These are phyloP conservation scores for Diaporthe citrichinensis DNA, from an alignment of 2,329 filamentous ascomycete genomes.

Conservation along the genomic window DNA sequence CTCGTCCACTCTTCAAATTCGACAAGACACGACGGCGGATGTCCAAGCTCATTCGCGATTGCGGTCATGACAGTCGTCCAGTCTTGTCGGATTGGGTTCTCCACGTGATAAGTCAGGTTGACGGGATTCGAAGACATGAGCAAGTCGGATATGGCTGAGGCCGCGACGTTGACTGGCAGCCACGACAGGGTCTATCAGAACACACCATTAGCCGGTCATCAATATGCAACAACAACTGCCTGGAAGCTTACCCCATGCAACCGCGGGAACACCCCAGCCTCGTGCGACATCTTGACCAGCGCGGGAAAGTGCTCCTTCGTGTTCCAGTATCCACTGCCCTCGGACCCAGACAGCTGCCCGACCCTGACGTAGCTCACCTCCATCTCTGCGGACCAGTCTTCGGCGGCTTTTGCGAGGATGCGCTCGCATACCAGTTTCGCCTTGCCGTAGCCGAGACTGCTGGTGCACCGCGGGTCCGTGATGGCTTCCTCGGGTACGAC, in stretches of 20 bases:
- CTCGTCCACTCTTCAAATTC: background rate
- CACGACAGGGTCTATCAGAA: background rate
- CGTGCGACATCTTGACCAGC: background rate
- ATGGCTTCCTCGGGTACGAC: background rate
- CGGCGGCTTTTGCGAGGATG: background rate
- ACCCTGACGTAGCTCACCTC: constrained; percentile 12
- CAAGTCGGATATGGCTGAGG: background rate
- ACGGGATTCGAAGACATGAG: background rate
- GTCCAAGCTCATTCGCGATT: background rate
- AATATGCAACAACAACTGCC: background rate
- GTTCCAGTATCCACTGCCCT: constrained; percentile 6
- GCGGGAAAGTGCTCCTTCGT: constrained; percentile 6
- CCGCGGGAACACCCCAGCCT: background rate
- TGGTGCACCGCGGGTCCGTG: background rate
- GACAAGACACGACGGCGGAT: background rate
- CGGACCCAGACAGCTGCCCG: background rate
- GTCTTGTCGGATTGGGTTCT: constrained; percentile 15
- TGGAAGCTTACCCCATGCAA: background rate
- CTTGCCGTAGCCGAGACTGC: constrained; percentile 1
- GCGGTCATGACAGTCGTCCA: background rate
- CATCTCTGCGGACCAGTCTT: background rate
- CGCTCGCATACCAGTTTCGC: constrained; percentile 15
- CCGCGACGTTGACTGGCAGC: background rate
- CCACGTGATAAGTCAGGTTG: background rate
- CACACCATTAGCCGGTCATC: background rate